phyloP scores from a whole-genome alignment of 805 yeast species.

The Groenewaldozyma salmanticensis region DNA sequence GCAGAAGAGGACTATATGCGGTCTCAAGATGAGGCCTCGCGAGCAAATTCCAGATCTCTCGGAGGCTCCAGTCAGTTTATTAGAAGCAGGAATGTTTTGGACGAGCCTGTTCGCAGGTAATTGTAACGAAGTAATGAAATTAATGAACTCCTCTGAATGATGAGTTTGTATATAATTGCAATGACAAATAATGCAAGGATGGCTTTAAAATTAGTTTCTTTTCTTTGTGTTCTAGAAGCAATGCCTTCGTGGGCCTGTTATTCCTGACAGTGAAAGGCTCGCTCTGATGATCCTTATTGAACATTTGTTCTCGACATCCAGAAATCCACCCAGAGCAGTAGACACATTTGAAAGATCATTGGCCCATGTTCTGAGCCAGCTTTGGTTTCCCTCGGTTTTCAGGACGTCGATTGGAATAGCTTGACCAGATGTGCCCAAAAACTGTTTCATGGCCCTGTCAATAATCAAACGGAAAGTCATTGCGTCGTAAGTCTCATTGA shows the following conservation, averaged over 20 bases:
- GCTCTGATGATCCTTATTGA: neutral
- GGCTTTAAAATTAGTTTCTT: too few species aligned
- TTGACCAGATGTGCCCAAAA: conserved; percentile 22
- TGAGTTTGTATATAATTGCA: too few species aligned
- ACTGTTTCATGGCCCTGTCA: conserved; percentile 14
- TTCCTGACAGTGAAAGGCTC: neutral
- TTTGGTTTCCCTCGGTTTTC: neutral
- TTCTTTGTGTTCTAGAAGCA: neutral
- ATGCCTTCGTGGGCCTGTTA: neutral
- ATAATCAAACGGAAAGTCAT: conserved; percentile 24
- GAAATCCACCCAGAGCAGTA: conserved; percentile 16
- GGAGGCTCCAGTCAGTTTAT: neutral
- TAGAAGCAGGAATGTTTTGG: neutral
- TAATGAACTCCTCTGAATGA: too few species aligned
- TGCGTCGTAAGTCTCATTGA: conserved; percentile 18
- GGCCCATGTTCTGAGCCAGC: conserved; percentile 17
- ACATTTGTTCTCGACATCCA: conserved; percentile 1
- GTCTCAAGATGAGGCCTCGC: neutral
- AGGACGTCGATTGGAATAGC: conserved; percentile 24
- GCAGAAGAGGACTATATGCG: neutral
- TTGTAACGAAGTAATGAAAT: neutral
- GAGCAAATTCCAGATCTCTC: neutral
- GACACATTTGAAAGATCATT: conserved; percentile 10
- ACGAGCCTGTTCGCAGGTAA: too few species aligned
- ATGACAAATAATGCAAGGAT: too few species aligned